phyloP scores from a whole-genome alignment of 257 asterid genomes.

The Ajuga chamaepitys region DNA sequence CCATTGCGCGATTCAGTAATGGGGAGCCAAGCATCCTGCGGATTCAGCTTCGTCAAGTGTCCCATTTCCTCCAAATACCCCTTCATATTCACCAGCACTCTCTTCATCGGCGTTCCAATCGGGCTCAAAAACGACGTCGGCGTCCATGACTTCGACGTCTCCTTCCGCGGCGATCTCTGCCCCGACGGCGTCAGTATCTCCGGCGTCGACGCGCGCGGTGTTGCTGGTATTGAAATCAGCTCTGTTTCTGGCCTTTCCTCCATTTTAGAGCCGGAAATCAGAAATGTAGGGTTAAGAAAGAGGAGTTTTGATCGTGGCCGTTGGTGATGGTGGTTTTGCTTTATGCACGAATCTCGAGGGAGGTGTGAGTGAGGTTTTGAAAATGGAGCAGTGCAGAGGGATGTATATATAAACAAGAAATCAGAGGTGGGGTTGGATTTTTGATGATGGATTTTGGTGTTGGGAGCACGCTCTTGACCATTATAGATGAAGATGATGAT shows the following conservation, averaged over 20 bases:
- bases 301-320: background rate
- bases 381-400: background rate
- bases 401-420: background rate
- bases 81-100: constrained; percentile 86
- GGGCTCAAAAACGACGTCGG: constrained; percentile 97
- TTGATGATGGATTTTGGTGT: too few relatives aligned
- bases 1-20: constrained; percentile 97
- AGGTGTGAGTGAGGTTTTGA: constrained; percentile 7
- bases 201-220: constrained; percentile 96
- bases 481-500: too few relatives aligned
- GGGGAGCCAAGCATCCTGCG: constrained; percentile 99
- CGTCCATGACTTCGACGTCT: constrained; percentile 77
- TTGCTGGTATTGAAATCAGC: constrained; percentile 93
- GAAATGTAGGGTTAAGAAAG: background rate
- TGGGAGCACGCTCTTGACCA: too few relatives aligned
- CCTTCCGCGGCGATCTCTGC: constrained; percentile 69
- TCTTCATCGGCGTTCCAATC: constrained; percentile 96
- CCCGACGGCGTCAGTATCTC: constrained; percentile 92
- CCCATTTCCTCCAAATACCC: constrained; percentile 94
- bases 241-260: constrained; percentile 97
- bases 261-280: constrained; percentile 16
- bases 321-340: background rate
- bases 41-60: constrained; percentile 89
- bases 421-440: background rate
- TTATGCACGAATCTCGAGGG: constrained; percentile 24